Evolutionary conservation across 352 stramenopile genomes (phyloP), one percentile per base, ranked within the genome.

Genomic region (Phytopythium oedochilum): DNA sequence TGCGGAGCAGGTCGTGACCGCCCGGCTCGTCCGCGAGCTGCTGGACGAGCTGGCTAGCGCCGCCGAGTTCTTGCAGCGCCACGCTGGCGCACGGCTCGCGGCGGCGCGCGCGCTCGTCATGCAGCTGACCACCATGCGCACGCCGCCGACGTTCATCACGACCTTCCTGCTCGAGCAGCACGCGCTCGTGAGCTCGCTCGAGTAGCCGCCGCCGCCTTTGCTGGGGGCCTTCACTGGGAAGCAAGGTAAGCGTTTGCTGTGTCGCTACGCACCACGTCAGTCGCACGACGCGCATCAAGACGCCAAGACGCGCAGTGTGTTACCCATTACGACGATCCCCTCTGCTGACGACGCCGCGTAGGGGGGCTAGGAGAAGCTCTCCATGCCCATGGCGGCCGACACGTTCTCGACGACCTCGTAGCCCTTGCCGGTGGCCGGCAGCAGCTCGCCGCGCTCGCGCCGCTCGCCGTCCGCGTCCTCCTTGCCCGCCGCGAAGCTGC

Each of bases 361-460:
- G 2, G 17, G 0, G 4, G 34, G 57, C 32, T 71, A 92, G 42
- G 79, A 57, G 45, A 89, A 89, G 68, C 78, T 86, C 44, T 94
- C 84, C 78, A 94, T 94, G 40, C 50, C 62, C 3, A 29, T 48
- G 25, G 75, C 63, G 14, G 66, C 48, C 17, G 68, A 59, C 11
- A 70, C 57, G 22, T 69, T 85, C 32, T 91, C 83, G 1, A 91
- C 84, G 36, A 94, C 82, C 43, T 95, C 84, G 53, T 91, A 95
- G 17, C 81, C 81, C 26, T 82, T 74, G 47, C 80, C 75, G 18
- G 81, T 90, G 38, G 64, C 57, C 55, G 61, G 53, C 28, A 93
- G 63, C 53, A 88, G 36, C 47, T 42, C 45, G 40, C 23, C 42
- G 44, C 25, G 31, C 18, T 54, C 62, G 50, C 36, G 15, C 48